Conservation (phyloP, 306 rosid species). For the Cicer chorassanicum region DNA sequence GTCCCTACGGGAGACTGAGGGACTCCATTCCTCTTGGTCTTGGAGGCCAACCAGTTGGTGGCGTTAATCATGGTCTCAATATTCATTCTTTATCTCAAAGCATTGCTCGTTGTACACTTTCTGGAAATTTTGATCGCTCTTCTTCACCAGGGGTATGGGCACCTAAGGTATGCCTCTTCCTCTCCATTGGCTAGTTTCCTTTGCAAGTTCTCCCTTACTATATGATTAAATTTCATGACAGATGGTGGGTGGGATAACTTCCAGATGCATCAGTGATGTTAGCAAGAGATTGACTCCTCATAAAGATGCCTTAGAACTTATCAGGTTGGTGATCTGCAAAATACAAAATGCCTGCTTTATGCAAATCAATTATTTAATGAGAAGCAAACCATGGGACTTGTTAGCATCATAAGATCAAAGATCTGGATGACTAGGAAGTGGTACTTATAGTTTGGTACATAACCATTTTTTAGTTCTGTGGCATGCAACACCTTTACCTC, state of each 20-base stretch:
- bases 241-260: constrained; percentile 56
- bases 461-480: constrained; percentile 26
- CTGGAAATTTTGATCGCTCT: constrained; percentile 58
- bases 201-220: constrained; percentile 19
- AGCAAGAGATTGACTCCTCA: constrained; percentile 58
- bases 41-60: constrained; percentile 52
- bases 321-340: constrained; percentile 67
- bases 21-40: constrained; percentile 57
- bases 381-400: background rate
- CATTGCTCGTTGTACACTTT: constrained; percentile 59
- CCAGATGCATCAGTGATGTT: constrained; percentile 58
- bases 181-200: constrained; percentile 39
- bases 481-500: constrained; percentile 22
- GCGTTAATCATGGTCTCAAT: constrained; percentile 48
- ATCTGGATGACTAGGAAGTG: constrained; percentile 23
- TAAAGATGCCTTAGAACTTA: constrained; percentile 64
- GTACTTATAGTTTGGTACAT: constrained; percentile 28
- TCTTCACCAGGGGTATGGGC: constrained; percentile 65
- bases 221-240: constrained; percentile 51
- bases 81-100: constrained; percentile 58
- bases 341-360: constrained; percentile 29
- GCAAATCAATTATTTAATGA: constrained; percentile 29
- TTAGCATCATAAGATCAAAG: background rate
- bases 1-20: constrained; percentile 61
- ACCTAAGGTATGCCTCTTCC: constrained; percentile 56